A percentile compares a stretch with the other conserved stretches of the same genome.
Evolutionary conservation across 352 stramenopile species (phyloP).

Genomic region (Globisporangium spiculum): DNA sequence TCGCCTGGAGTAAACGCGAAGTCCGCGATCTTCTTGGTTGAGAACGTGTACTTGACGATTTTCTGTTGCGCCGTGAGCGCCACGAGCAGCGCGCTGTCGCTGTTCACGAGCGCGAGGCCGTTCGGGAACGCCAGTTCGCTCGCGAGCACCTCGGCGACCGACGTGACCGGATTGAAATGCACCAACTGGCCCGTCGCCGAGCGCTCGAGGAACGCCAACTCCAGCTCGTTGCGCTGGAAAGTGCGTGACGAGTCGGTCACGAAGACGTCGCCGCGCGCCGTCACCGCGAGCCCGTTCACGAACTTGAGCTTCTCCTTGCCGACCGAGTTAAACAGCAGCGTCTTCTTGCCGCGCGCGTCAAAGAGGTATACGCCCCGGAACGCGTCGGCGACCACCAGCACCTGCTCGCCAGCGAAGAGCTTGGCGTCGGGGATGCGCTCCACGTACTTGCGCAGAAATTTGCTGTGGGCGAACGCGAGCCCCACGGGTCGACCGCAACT

Average conservation of each 20-base stretch:
- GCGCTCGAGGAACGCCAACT: conserved; percentile 49
- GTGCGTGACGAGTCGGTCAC: conserved; percentile 53
- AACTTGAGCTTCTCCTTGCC: conserved; percentile 36
- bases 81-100: conserved; percentile 37
- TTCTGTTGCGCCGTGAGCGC: conserved; percentile 56
- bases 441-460: conserved; percentile 38
- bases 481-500: conserved; percentile 52
- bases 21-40: conserved; percentile 40
- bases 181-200: conserved; percentile 44
- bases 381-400: conserved; percentile 60
- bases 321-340: conserved; percentile 49
- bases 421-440: conserved; percentile 39
- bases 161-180: conserved; percentile 37
- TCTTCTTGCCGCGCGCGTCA: conserved; percentile 48
- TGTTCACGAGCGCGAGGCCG: conserved; percentile 39
- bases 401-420: conserved; percentile 41
- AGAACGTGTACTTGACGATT: conserved; percentile 46
- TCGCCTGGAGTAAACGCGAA: conserved; percentile 59
- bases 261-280: conserved; percentile 44
- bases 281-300: conserved; percentile 47
- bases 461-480: conserved; percentile 37
- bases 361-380: conserved; percentile 61
- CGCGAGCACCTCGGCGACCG: conserved; percentile 25
- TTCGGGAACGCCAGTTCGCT: conserved; percentile 45
- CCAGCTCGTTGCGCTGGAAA: conserved; percentile 42